These are phyloP conservation scores for Pluteus cervinus DNA, from an alignment of 768 basidiomycete species.

Conservation along the genomic window DNA sequence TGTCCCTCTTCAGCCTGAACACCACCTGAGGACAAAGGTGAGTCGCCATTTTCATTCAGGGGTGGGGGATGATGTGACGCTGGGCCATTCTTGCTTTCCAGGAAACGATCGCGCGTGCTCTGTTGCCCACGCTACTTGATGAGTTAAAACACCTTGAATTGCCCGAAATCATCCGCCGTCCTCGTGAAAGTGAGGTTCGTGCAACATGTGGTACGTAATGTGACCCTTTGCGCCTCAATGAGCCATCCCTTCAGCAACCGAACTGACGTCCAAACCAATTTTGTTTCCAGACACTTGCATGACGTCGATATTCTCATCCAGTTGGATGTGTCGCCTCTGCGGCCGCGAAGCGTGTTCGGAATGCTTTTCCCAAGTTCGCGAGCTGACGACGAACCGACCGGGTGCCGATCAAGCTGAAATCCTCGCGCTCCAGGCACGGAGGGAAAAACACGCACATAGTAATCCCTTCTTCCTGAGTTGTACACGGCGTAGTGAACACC, in stretches of 20 bases:
- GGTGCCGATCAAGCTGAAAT: constrained; percentile 43
- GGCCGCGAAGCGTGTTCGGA: constrained; percentile 87
- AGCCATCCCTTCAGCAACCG: constrained; percentile 3
- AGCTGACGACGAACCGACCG: constrained; percentile 50
- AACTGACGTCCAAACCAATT: constrained; percentile 3
- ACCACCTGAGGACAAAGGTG: constrained; percentile 61
- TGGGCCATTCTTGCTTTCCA: constrained; percentile 20
- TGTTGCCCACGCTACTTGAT: constrained; percentile 58
- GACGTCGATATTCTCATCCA: constrained; percentile 86
- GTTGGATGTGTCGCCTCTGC: constrained; percentile 88
- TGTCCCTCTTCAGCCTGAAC: constrained; percentile 38
- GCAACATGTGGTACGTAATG: constrained; percentile 70
- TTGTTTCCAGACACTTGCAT: constrained; percentile 74
- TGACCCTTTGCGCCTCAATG: constrained; percentile 2
- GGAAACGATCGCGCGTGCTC: constrained; percentile 61
- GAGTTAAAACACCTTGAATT: constrained; percentile 59
- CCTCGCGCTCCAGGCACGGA: constrained; percentile 39
- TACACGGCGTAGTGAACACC: constrained; percentile 66
- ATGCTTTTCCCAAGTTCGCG: constrained; percentile 67
- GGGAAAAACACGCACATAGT: constrained; percentile 56
- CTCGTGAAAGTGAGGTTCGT: constrained; percentile 76
- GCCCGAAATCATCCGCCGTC: constrained; percentile 59
- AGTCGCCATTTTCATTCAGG: constrained; percentile 2
- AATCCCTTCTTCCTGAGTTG: constrained; percentile 76
- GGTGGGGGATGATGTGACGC: constrained; percentile 1